Conservation (phyloP, 768 basidiomycete species). For the Omphalotus guepiniiformis region DNA sequence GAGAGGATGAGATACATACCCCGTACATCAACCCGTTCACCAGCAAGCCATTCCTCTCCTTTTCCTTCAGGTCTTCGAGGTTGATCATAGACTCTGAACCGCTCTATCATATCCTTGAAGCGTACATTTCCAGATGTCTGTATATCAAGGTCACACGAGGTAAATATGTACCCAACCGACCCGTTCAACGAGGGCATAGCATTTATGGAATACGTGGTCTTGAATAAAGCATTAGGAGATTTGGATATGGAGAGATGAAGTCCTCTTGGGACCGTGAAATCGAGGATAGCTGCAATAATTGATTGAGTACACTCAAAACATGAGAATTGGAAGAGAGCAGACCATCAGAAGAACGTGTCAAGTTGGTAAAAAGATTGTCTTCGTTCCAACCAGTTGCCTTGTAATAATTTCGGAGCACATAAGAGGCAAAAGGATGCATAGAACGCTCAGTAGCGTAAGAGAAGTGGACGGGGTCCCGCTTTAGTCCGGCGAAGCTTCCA, state of each 20-base stretch:
- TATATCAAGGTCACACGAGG: slow-evolving; percentile 76
- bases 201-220: slow-evolving; percentile 88
- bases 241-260: slow-evolving; percentile 80
- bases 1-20: slow-evolving; percentile 38
- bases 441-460: no score
- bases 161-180: slow-evolving; percentile 90
- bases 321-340: slow-evolving; percentile 10
- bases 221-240: slow-evolving; percentile 84
- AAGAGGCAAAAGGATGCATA: slow-evolving; percentile 86
- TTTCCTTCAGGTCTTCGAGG: slow-evolving; percentile 76
- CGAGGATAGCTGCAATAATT: slow-evolving; percentile 66
- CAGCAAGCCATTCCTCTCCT: slow-evolving; percentile 79
- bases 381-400: slow-evolving; percentile 95
- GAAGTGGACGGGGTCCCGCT: no score
- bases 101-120: slow-evolving; percentile 87
- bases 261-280: slow-evolving; percentile 84
- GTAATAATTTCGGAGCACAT: slow-evolving; percentile 88
- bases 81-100: slow-evolving; percentile 79
- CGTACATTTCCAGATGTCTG: slow-evolving; percentile 65
- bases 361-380: slow-evolving; percentile 87
- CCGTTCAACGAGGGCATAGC: slow-evolving; percentile 92
- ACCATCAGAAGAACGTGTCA: slow-evolving; percentile 91
- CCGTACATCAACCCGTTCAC: slow-evolving; percentile 69
- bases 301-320: slow-evolving; percentile 7
- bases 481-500: no score